Base-by-base conservation (phyloP, 805 yeast genomes). In the Yarrowia divulgata region DNA sequence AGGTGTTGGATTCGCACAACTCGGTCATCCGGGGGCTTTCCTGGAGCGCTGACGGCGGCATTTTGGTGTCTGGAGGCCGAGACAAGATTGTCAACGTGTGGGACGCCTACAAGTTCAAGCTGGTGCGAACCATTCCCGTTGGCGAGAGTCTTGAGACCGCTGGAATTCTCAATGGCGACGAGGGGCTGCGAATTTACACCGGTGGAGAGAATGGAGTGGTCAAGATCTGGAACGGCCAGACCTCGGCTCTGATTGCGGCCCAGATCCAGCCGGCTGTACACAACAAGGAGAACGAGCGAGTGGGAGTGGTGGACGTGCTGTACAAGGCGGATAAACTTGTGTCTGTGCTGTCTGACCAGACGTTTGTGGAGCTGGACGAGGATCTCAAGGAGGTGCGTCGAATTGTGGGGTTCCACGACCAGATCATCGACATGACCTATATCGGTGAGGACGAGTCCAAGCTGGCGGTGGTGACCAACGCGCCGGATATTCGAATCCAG, bases 401-500 rank as follows among this genome's bases (percentile, higher is more conserved):
- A 50, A 82, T 93, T 73, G 95, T 97, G 0, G 98, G 98, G 73
- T 93, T 93, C 78, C 97, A 94, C 79, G 98, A 98, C 69, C 94
- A 95, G 34, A 88, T 95, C 74, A 97, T 97, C 2, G 98, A 94
- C 76, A 84, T 93, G 81, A 85, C 87, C 73, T 89, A 87, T 75
- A 89, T 88, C 40, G 95, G 95, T 0, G 91, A 91, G 8, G 75
- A 81, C 32, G 74, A 72, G 40, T 58, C 70, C 16, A 71, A 77
- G 14, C 77, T 94, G 55, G 98, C 97, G 5, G 78, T 95, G 72
- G 98, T 98, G 1, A 94, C 98, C 3, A 95, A 95, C 78, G 91
- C 98, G 0, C 97, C 97, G 13, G 88, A 94, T 0, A 80, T 95
- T 69, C 83, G 98, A 76, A 79, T 95, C 14, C 84, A 93, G 42